A percentile compares a stretch with the other conserved stretches of the same genome.
These are phyloP conservation scores for Cadophora sp. DNA, from an alignment of 2,329 filamentous ascomycete genomes.

Conservation along the genomic window DNA sequence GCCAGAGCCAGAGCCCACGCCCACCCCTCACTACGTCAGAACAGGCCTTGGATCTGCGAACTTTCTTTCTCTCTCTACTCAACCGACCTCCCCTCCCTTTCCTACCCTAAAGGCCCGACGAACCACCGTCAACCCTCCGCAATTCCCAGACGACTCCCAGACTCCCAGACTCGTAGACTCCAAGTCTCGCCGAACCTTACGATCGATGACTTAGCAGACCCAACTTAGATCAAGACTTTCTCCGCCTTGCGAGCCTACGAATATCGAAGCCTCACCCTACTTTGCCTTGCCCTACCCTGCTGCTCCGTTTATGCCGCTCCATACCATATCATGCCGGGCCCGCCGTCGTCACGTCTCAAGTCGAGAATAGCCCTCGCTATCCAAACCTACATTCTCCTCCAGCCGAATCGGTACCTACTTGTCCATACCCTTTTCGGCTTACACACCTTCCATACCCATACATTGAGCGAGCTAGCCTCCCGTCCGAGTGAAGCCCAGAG, in stretches of 20 bases:
- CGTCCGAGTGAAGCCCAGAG: constrained; percentile 10
- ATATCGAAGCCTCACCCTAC: constrained; percentile 4
- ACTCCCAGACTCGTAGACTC: not conserved
- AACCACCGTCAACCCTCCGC: not conserved
- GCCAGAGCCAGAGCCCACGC: not conserved
- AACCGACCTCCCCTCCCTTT: no score
- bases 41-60: not conserved
- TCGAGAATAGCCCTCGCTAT: constrained; percentile 1
- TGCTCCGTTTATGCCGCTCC: not conserved
- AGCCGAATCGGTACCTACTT: not conserved
- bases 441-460: not conserved
- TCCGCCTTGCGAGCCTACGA: constrained; percentile 1
- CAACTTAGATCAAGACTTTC: not conserved
- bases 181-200: not conserved
- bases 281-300: not conserved
- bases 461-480: not conserved
- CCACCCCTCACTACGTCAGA: not conserved
- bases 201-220: not conserved
- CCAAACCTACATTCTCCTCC: not conserved
- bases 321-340: no score
- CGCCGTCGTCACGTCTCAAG: constrained; percentile 1
- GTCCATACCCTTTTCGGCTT: not conserved
- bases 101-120: not conserved
- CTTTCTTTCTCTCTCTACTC: not conserved
- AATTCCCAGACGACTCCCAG: not conserved